phyloP scores from a whole-genome alignment of 768 basidiomycete genomes.

The Kwoniella dejecticola region DNA sequence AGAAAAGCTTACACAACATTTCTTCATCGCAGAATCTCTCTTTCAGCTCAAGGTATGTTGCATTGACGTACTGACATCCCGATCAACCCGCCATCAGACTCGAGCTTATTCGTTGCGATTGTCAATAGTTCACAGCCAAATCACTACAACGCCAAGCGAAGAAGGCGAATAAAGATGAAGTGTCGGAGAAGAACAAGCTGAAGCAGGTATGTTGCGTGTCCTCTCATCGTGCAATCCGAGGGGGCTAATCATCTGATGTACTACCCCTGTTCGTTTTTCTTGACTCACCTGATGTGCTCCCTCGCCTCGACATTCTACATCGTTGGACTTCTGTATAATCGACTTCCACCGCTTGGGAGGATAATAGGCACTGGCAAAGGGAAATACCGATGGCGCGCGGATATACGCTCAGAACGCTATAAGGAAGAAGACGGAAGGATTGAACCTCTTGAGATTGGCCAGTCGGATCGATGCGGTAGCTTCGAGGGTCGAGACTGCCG shows the following conservation, averaged over 20 bases:
- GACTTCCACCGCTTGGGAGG: no score
- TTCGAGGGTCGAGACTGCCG: slow-evolving; percentile 94
- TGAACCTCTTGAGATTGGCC: slow-evolving; percentile 85
- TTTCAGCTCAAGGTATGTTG: slow-evolving; percentile 89
- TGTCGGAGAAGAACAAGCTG: slow-evolving; percentile 77
- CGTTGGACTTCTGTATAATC: no score
- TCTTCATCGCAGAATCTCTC: slow-evolving; percentile 73
- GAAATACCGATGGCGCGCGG: slow-evolving; percentile 92
- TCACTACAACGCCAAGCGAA: slow-evolving; percentile 89
- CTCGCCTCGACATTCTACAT: no score
- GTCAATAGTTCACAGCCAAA: slow-evolving; percentile 90
- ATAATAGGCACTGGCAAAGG: slow-evolving; percentile 92
- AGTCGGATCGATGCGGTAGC: slow-evolving; percentile 96
- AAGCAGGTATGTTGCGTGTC: slow-evolving; percentile 85
- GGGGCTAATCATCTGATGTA: background rate
- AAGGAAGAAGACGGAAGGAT: slow-evolving; percentile 90
- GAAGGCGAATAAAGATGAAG: slow-evolving; percentile 96
- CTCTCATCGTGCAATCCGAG: background rate
- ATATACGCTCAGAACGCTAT: slow-evolving; percentile 99
- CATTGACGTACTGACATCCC: background rate
- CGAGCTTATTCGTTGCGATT: slow-evolving; percentile 20
- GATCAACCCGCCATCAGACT: slow-evolving; percentile 9
- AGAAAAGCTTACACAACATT: slow-evolving; percentile 1
- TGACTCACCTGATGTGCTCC: no score
- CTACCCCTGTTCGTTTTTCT: background rate